Evolutionary conservation across 2,329 filamentous ascomycete genomes (phyloP), one percentile per base, ranked within the genome.

Genomic region (Atkinsonella texensis): DNA sequence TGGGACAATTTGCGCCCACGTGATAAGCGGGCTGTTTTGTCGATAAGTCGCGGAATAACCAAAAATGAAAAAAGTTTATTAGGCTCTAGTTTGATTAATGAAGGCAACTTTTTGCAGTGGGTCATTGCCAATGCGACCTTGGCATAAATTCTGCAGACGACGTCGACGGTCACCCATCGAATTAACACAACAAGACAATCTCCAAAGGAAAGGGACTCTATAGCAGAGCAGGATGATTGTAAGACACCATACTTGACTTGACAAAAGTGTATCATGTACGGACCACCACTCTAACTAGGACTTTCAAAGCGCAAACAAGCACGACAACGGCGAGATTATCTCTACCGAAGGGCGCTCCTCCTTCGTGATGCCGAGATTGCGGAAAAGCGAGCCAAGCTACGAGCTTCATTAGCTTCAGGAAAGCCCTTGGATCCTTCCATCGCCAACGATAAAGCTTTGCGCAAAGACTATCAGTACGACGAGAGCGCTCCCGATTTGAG

Each of bases 381-480:
- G 52, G 88, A 95, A 66, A 95, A 95, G 68, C 78, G 91, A 61
- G 85, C 90, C 40, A 87, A 94, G 65, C 73, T 98, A 51, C 86
- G 90, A 65, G 82, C 84, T 35, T 89, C 90, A 10, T 76, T 97
- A 48, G 91, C 93, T 20, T 88, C 87, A 10, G 93, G 93, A 57
- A 95, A 93, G 64, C 86, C 89, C 9, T 72, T 95, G 46, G 86
- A 91, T 59, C 80, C 86, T 23, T 75, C 79, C 38, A 87, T 97
- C 58, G 89, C 90, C 51, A 86, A 95, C 63, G 91, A 98, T 70
- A 89, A 88, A 68, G 66, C 78, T 32, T 71, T 98, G 51, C 81
- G 90, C 43, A 84, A 87, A 63, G 89, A 97, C 65, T 96, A 86
- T 71, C 89, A 90, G 64, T 98, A 91, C 66, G 93, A 98, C 65